phyloP scores from a whole-genome alignment of 2,329 filamentous ascomycete genomes.

The Diaporthe sp. region DNA sequence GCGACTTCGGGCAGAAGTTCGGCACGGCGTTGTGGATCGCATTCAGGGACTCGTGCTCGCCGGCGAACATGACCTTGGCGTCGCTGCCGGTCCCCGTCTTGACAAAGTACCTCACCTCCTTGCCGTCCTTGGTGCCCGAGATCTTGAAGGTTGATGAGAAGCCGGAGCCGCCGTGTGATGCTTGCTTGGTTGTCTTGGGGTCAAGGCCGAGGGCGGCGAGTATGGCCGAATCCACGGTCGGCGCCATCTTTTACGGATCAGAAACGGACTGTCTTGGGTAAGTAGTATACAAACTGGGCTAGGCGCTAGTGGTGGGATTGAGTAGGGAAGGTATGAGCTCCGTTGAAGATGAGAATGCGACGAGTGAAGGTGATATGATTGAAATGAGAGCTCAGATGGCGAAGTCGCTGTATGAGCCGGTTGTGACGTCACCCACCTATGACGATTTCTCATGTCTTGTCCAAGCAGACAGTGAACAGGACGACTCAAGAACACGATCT shows the following conservation, averaged over 20 bases:
- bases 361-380: neutral
- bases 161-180: constrained; percentile 75
- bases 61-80: constrained; percentile 79
- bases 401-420: neutral
- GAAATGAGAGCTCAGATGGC: neutral
- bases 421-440: constrained; percentile 37
- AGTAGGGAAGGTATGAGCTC: neutral
- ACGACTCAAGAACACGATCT: neutral
- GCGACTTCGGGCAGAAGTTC: constrained; percentile 80
- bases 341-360: neutral
- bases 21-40: constrained; percentile 82
- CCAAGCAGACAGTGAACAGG: neutral
- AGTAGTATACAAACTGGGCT: neutral
- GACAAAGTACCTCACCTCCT: constrained; percentile 72
- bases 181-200: constrained; percentile 66
- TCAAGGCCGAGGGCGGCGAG: constrained; percentile 73
- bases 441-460: neutral
- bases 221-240: constrained; percentile 74
- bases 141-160: constrained; percentile 74
- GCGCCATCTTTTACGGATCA: constrained; percentile 52
- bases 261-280: neutral
- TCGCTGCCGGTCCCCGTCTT: constrained; percentile 75
- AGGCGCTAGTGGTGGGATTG: neutral
- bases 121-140: constrained; percentile 44
- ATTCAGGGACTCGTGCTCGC: constrained; percentile 87